Conservation (phyloP, 768 basidiomycete species). For the Rhodotorula diobovata region DNA sequence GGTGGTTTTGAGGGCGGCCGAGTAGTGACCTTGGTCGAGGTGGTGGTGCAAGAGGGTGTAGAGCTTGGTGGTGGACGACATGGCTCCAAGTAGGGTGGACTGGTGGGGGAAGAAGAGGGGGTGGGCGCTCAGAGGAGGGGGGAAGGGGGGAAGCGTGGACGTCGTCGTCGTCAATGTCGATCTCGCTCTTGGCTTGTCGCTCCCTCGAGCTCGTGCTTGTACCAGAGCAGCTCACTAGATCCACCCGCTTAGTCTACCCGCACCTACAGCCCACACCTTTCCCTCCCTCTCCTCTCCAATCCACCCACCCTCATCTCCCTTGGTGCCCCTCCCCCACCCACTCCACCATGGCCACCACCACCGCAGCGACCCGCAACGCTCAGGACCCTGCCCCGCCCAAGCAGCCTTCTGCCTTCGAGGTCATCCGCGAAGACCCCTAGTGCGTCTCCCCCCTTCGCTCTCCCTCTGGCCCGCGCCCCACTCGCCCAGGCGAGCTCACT, state of each 20-base stretch:
- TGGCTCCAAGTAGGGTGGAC: no score
- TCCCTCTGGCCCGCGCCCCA: no score
- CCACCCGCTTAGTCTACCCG: no score
- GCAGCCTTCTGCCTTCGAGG: conserved; percentile 12
- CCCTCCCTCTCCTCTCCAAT: neutral
- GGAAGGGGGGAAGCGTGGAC: neutral
- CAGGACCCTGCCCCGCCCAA: neutral
- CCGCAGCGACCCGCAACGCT: neutral
- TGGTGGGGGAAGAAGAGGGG: no score
- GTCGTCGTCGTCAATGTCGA: no score
- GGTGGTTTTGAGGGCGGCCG: conserved; percentile 48
- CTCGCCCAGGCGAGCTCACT: no score
- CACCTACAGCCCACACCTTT: no score
- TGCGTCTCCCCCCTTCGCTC: conserved; percentile 25
- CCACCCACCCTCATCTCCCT: neutral
- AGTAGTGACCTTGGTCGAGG: conserved; percentile 46
- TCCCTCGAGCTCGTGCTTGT: no score
- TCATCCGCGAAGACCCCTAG: conserved; percentile 48
- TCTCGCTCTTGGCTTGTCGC: no score
- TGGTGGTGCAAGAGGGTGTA: conserved; percentile 47
- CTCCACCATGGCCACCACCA: neutral
- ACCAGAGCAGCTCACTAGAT: no score
- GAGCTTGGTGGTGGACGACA: neutral
- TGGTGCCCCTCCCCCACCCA: neutral
- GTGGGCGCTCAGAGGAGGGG: neutral